Evolutionary conservation across 2,329 filamentous ascomycete species (phyloP), one percentile per base, ranked within the genome.

Genomic region (Fusarium sp.): DNA sequence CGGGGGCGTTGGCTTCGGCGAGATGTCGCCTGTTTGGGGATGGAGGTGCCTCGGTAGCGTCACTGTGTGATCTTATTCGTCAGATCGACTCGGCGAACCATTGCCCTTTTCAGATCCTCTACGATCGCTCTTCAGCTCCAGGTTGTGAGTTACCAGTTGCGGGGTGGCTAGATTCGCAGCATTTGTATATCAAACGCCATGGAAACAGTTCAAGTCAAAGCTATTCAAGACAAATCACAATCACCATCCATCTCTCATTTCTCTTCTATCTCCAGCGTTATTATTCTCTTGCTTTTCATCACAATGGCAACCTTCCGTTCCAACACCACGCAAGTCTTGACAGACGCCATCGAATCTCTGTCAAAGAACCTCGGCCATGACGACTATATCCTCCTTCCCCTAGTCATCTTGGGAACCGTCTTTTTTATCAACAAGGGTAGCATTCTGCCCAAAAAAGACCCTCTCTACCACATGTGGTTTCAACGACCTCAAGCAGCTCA

Each of bases 341-440:
- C 27, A 31, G 34, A 65, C 5, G 61, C 42, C 6, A n/a, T 70
- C 11, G 50, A 67, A 24, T 56, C 64, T 13, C 20, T 72, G 14
- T 64, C 67, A 24, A 62, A 62, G 3, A 62, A 31, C 2, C 11
- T 67, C 2, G 60, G 56, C 8, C 60, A 29, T 14, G 60, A 50
- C 24, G 70, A 72, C 37, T 62, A 67, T 24, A 6, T 72, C 2
- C 7, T 72, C 1, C 37, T 72, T 2, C 70, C 69, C 37, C 52
- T 61, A 8, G 54, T 57, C 14, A 34, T 57, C 3, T 4, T 57
- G 5, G 54, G 54, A 34, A 37, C 54, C 18, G 54, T 34, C 34
- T 57, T 38, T 57, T 20, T 57, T 5, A 37, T 57, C 1, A 57
- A 57, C 54, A 57, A 37, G 14, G 54, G 54, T 9, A 57, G 54